Percentiles rank a stretch among this genome's conserved stretches.
Evolutionary conservation across 768 basidiomycete species (phyloP).

Genomic region (Boletus vinaceobasis): DNA sequence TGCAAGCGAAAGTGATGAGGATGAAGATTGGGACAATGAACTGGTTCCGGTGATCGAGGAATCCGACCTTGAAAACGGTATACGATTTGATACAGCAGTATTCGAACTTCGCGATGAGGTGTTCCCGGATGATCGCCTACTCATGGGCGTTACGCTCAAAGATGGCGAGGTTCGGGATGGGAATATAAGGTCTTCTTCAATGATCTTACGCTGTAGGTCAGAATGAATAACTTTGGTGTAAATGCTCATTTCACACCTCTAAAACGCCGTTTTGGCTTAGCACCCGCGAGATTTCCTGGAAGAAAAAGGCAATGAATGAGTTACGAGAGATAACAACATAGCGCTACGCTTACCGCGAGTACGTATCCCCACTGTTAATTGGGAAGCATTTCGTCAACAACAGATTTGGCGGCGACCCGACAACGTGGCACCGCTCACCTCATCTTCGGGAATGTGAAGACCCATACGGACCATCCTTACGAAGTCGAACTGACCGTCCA

Average conservation of each 20-base stretch:
- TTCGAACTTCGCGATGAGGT: slow-evolving; percentile 28
- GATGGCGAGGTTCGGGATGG: slow-evolving; percentile 39
- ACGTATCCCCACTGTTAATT: slow-evolving; percentile 57
- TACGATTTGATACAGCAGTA: slow-evolving; percentile 21
- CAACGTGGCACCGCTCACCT: slow-evolving; percentile 38
- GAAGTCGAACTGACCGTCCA: slow-evolving; percentile 55
- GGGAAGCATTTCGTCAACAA: slow-evolving; percentile 17
- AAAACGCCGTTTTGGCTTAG: slow-evolving; percentile 59
- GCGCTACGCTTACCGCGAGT: slow-evolving; percentile 47
- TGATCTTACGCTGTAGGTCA: slow-evolving; percentile 42
- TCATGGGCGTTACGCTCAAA: slow-evolving; percentile 3
- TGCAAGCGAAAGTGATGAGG: slow-evolving; percentile 21
- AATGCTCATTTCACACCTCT: slow-evolving; percentile 45
- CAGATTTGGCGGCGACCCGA: background rate
- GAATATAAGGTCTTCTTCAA: slow-evolving; percentile 74
- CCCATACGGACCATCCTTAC: slow-evolving; percentile 63
- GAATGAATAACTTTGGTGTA: background rate
- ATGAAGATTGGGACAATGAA: slow-evolving; percentile 14
- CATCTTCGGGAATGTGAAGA: slow-evolving; percentile 68
- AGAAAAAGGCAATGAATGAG: slow-evolving; percentile 8
- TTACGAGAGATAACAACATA: slow-evolving; percentile 12
- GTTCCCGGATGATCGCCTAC: slow-evolving; percentile 17
- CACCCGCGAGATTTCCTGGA: slow-evolving; percentile 64
- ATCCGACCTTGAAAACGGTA: slow-evolving; percentile 24
- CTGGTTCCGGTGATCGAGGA: slow-evolving; percentile 11